These are phyloP conservation scores for Teratosphaeria viscida DNA, from an alignment of 2,329 filamentous ascomycete species.

Conservation along the genomic window DNA sequence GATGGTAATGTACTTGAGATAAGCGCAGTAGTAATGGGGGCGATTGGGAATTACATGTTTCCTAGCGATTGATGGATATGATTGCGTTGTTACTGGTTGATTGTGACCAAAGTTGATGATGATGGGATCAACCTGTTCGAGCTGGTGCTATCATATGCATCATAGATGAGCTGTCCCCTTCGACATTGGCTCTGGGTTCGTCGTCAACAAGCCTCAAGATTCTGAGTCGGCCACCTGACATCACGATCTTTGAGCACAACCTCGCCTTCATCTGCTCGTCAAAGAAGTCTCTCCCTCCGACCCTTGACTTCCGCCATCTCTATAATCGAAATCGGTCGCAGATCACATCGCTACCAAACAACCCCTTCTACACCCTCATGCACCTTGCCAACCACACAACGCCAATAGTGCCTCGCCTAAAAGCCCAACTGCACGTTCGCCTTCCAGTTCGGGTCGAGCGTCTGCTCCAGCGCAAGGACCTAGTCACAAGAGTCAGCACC, in stretches of 20 bases:
- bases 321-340: not conserved
- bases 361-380: not conserved
- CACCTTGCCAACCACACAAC: not conserved
- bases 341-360: not conserved
- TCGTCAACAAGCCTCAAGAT: not conserved
- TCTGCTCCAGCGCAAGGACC: slow-evolving; percentile 22
- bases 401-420: slow-evolving; percentile 6
- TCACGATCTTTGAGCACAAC: not conserved
- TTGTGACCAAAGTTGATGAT: not conserved
- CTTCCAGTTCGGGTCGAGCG: slow-evolving; percentile 21
- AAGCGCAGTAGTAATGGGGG: not conserved
- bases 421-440: slow-evolving; percentile 18
- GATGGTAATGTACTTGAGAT: not conserved
- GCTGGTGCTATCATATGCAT: not conserved
- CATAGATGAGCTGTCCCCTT: not conserved
- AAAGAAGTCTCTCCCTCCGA: not conserved
- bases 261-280: not conserved
- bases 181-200: not conserved
- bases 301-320: not conserved
- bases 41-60: not conserved
- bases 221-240: not conserved
- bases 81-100: not conserved
- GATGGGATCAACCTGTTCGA: not conserved
- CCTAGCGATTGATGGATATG: not conserved
- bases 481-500: slow-evolving; percentile 6